These are phyloP conservation scores for Exidia glandulosa DNA, from an alignment of 768 basidiomycete genomes.

Conservation along the genomic window DNA sequence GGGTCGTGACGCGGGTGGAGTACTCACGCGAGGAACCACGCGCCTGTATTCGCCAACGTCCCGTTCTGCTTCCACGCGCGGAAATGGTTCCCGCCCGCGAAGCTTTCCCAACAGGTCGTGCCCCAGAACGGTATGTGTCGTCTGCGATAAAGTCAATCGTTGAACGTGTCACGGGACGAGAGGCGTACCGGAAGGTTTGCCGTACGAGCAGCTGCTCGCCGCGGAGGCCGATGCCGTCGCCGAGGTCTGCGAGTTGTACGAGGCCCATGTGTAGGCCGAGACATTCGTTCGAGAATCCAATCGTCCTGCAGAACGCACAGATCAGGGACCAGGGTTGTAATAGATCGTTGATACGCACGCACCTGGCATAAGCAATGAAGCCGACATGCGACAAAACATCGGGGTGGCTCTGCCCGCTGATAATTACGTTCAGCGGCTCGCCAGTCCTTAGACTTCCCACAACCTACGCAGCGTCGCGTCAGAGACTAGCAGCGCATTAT, in stretches of 20 bases:
- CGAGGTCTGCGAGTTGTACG: slow-evolving; percentile 69
- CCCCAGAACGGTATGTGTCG: slow-evolving; percentile 58
- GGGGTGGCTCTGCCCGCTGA: slow-evolving; percentile 69
- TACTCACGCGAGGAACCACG: slow-evolving; percentile 76
- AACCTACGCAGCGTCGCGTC: slow-evolving; percentile 34
- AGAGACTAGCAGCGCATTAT: background rate
- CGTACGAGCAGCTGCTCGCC: slow-evolving; percentile 61
- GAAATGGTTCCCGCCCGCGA: slow-evolving; percentile 81
- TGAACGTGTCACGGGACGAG: no score
- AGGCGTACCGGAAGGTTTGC: slow-evolving; percentile 42
- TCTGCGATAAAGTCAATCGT: background rate
- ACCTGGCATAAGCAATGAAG: slow-evolving; percentile 62
- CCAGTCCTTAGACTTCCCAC: slow-evolving; percentile 29
- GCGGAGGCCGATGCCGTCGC: slow-evolving; percentile 68
- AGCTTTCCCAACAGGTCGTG: slow-evolving; percentile 73
- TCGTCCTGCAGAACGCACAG: slow-evolving; percentile 34
- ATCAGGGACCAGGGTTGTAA: background rate
- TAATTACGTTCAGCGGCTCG: slow-evolving; percentile 78
- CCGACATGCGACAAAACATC: slow-evolving; percentile 67
- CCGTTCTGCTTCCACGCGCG: slow-evolving; percentile 87
- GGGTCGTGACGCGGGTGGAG: background rate
- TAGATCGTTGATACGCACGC: slow-evolving; percentile 8
- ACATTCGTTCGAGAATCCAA: slow-evolving; percentile 78
- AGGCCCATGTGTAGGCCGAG: slow-evolving; percentile 67
- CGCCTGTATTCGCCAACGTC: slow-evolving; percentile 53